phyloP scores from a whole-genome alignment of 805 yeast genomes.

The Nakazawaea populi region DNA sequence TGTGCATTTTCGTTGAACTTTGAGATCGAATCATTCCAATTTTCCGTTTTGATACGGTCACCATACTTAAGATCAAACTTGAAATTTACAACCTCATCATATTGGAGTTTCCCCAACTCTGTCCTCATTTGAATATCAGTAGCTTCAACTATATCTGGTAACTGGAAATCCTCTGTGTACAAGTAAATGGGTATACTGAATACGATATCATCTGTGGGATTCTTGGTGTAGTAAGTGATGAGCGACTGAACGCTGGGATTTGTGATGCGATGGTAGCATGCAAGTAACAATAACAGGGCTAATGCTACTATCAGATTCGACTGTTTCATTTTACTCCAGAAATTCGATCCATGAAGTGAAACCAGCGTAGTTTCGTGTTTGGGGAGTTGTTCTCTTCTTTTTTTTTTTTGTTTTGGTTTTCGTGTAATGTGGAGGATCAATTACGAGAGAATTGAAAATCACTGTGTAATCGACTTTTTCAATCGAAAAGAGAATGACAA shows the following conservation, averaged over 20 bases:
- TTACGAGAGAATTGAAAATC: too few relatives aligned
- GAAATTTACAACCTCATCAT: slow-evolving; percentile 15
- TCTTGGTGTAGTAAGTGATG: slow-evolving; percentile 18
- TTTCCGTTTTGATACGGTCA: not conserved
- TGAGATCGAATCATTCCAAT: slow-evolving; percentile 2
- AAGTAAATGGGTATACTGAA: slow-evolving; percentile 38
- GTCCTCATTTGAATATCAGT: slow-evolving; percentile 39
- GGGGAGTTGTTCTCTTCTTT: too few relatives aligned
- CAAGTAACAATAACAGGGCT: not conserved
- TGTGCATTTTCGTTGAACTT: slow-evolving; percentile 15
- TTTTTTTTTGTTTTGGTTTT: too few relatives aligned
- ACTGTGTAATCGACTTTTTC: too few relatives aligned
- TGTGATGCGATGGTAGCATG: not conserved
- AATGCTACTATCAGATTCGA: not conserved
- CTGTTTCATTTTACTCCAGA: too few relatives aligned
- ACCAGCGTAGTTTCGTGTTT: too few relatives aligned
- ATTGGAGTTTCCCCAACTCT: slow-evolving; percentile 22
- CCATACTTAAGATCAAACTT: slow-evolving; percentile 18
- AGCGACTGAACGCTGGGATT: not conserved
- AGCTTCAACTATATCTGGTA: slow-evolving; percentile 65
- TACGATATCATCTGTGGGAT: slow-evolving; percentile 36
- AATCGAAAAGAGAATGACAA: too few relatives aligned
- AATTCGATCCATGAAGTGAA: too few relatives aligned
- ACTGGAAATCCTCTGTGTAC: slow-evolving; percentile 38
- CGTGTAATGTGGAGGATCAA: too few relatives aligned